Conservation (phyloP, 441 rosid genomes). For the Capsella rubella region DNA sequence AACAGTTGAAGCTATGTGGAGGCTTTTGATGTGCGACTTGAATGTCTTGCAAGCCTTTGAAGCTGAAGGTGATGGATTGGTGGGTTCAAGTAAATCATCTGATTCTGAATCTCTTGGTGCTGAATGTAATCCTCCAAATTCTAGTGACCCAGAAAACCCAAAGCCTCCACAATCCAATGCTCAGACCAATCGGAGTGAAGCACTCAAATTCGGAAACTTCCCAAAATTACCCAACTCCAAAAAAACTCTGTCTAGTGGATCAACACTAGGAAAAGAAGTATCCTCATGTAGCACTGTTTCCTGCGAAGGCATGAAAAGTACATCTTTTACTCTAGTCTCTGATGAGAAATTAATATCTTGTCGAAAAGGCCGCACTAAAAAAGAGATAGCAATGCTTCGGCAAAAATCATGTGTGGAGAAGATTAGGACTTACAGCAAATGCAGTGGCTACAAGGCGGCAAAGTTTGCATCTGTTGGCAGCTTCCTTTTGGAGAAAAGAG, state of each 20-base stretch:
- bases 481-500: slow-evolving; percentile 45
- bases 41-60: slow-evolving; percentile 96
- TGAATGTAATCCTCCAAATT: slow-evolving; percentile 57
- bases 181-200: slow-evolving; percentile 53
- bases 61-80: slow-evolving; percentile 68
- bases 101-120: slow-evolving; percentile 42
- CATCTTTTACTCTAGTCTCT: slow-evolving; percentile 57
- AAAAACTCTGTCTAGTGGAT: slow-evolving; percentile 51
- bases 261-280: slow-evolving; percentile 58
- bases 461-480: slow-evolving; percentile 45
- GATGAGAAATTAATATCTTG: slow-evolving; percentile 69
- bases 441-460: slow-evolving; percentile 40
- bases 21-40: slow-evolving; percentile 92
- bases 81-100: slow-evolving; percentile 25
- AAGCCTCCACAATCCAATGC: slow-evolving; percentile 53
- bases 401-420: slow-evolving; percentile 84
- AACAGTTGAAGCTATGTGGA: slow-evolving; percentile 98
- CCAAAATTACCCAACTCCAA: slow-evolving; percentile 53
- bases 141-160: slow-evolving; percentile 47
- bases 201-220: slow-evolving; percentile 48
- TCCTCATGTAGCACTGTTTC: slow-evolving; percentile 48
- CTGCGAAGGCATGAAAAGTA: slow-evolving; percentile 56
- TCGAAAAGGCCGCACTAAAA: slow-evolving; percentile 70
- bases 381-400: slow-evolving; percentile 67
- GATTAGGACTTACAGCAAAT: slow-evolving; percentile 68